These are phyloP conservation scores for Sporothrix pallida DNA, from an alignment of 2,329 filamentous ascomycete species.

Conservation along the genomic window DNA sequence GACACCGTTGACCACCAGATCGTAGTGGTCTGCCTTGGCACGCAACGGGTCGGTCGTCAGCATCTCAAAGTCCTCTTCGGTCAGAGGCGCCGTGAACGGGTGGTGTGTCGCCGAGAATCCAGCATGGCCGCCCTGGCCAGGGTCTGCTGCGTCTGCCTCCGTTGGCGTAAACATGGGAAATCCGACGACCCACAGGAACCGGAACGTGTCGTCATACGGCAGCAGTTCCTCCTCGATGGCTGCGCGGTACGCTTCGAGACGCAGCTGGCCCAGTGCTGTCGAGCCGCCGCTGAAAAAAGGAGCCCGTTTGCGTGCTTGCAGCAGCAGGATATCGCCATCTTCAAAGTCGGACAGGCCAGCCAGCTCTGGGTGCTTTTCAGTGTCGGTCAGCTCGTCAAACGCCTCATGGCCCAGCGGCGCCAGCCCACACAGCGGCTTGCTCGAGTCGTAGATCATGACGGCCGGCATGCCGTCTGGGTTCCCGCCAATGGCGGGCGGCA, in stretches of 20 bases:
- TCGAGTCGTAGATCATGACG: constrained; percentile 75
- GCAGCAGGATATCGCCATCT: constrained; percentile 78
- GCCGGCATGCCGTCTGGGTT: constrained; percentile 81
- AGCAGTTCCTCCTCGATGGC: constrained; percentile 69
- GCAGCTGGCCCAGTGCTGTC: constrained; percentile 72
- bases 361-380: constrained; percentile 42
- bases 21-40: constrained; percentile 87
- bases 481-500: constrained; percentile 63
- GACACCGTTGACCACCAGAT: constrained; percentile 92
- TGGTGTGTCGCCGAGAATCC: constrained; percentile 91
- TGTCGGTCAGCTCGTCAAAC: constrained; percentile 55
- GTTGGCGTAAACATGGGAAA: constrained; percentile 89
- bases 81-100: constrained; percentile 89
- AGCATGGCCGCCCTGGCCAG: constrained; percentile 80
- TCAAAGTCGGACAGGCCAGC: constrained; percentile 52
- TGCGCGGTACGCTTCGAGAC: constrained; percentile 70
- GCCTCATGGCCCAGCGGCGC: constrained; percentile 78
- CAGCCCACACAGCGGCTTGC: constrained; percentile 76
- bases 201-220: constrained; percentile 55
- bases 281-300: constrained; percentile 76
- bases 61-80: constrained; percentile 72
- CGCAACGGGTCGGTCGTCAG: constrained; percentile 73
- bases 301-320: constrained; percentile 75
- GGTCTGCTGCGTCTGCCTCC: constrained; percentile 62
- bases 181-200: constrained; percentile 83